Percentiles rank a stretch among this genome's conserved stretches.
Conservation (phyloP, 2,329 filamentous ascomycete species). For the Teratosphaeria epicoccoides region DNA sequence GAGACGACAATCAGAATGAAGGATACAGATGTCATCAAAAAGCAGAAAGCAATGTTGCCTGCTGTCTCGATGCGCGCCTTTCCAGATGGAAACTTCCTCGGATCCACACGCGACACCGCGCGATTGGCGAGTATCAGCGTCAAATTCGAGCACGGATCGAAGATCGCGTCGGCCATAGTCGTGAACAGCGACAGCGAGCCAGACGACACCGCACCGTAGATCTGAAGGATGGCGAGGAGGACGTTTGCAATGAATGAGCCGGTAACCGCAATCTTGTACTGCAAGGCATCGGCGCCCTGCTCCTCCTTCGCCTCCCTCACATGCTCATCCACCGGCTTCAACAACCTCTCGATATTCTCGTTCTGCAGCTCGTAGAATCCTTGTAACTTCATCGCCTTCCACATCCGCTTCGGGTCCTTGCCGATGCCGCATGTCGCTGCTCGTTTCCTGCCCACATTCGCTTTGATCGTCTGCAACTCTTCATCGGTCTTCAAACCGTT, state of each 20-base stretch:
- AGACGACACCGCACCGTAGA: conserved; percentile 79
- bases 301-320: conserved; percentile 64
- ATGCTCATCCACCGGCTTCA: conserved; percentile 91
- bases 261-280: conserved; percentile 57
- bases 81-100: conserved; percentile 76
- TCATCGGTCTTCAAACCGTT: conserved; percentile 67
- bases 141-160: conserved; percentile 67
- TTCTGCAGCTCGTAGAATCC: conserved; percentile 88
- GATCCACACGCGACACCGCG: conserved; percentile 78
- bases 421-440: conserved; percentile 16
- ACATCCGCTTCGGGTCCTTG: conserved; percentile 33
- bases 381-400: conserved; percentile 49
- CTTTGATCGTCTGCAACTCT: conserved; percentile 60
- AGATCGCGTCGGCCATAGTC: conserved; percentile 91
- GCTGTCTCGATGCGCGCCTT: conserved; percentile 92
- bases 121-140: conserved; percentile 79
- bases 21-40: conserved; percentile 87
- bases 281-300: conserved; percentile 69
- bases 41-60: conserved; percentile 93
- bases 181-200: conserved; percentile 93
- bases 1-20: conserved; percentile 88
- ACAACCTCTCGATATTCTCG: conserved; percentile 78
- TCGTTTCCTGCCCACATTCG: conserved; percentile 71
- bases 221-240: conserved; percentile 64
- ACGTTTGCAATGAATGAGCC: conserved; percentile 71